Evolutionary conservation across 306 rosid genomes (phyloP), one percentile per base, ranked within the genome.

Genomic region (Gynostemma pentaphyllum): DNA sequence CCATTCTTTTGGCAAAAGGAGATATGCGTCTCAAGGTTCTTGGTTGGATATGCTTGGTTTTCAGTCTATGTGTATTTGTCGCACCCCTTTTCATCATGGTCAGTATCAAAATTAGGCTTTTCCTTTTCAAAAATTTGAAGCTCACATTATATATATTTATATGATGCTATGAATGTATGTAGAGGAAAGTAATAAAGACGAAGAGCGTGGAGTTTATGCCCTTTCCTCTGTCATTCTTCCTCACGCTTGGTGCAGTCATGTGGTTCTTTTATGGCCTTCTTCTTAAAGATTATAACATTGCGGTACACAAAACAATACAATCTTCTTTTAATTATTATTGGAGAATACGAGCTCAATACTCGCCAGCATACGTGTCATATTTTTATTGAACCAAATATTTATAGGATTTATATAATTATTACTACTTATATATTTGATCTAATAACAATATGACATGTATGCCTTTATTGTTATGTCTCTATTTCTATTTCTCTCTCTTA

Each of bases 181-280:
- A 92, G 99, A 83, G 79, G 4, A 74, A 72, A 76, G 97, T 94
- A 1, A 82, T 86, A 26, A 70, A 48, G 68, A 86, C 97, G 0
- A 81, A 79, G 79, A 88, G 97, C 18, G 97, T 88, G 22, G 97
- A 94, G 68, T 94, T 67, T 82, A 86, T 94, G 99, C 99, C 97
- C 0, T 84, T 94, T 51, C 76, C 76, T 15, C n/a, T 94, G 45
- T 88, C 99, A 37, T 65, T 88, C 76, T 94, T 79, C 70, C 75
- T 94, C 21, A 94, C 99, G 45, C 49, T 86, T 27, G 82, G 82
- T 62, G 99, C 97, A 54, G 97, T 88, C 59, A 80, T 71, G 83
- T 88, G 99, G 99, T 94, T 94, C 86, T 94, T 84, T 76, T 94
- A 88, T 65, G 99, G 99, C 16, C 79, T 88, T 68, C 64, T 86